Evolutionary conservation across 805 yeast genomes (phyloP), one percentile per base, ranked within the genome.

Genomic region (Pichia insulana): DNA sequence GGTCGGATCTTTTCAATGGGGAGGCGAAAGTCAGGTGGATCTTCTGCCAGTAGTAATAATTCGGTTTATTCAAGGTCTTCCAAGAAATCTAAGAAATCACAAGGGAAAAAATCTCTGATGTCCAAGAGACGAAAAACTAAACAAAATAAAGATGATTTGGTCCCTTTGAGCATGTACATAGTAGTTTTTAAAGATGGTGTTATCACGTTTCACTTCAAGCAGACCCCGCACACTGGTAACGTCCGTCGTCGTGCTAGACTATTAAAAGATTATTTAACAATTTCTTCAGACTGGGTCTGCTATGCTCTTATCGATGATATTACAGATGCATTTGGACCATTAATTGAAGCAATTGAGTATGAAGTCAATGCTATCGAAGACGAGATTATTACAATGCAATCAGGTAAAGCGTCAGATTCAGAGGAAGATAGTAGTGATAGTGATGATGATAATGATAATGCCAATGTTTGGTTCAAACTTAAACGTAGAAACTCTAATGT

Each of bases 321-420:
- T 49, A 90, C 97, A 0, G 98, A 92, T 68, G 95, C 95, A 0
- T 92, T 86, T 68, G 97, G 95, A 1, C 98, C 98, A 2, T 78
- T 92, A 82, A 89, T 92, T 48, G 94, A 86, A 45, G 76, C 90
- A 37, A 89, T 92, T 40, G 97, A 92, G 57, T 87, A 80, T 45
- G 98, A 92, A 54, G 97, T 92, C 18, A 87, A 88, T 58, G 73
- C 78, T n/a, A 92, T 92, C 48, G 98, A 92, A 56, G 96, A 90
- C 55, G 83, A 89, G 3, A 90, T 92, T 40, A 67, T 92, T 53
- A 71, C 73, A 43, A 82, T 92, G 90, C 94, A 90, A 59, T 80
- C 88, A 17, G 80, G 82, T 1, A 60, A 52, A 3, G 72, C 69
- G 32, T 69, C 67, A 34, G 71, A 68, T 28, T 69, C 67, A 26